Conservation (phyloP, 2,329 filamentous ascomycete species). For the Ophiobolus disseminans region DNA sequence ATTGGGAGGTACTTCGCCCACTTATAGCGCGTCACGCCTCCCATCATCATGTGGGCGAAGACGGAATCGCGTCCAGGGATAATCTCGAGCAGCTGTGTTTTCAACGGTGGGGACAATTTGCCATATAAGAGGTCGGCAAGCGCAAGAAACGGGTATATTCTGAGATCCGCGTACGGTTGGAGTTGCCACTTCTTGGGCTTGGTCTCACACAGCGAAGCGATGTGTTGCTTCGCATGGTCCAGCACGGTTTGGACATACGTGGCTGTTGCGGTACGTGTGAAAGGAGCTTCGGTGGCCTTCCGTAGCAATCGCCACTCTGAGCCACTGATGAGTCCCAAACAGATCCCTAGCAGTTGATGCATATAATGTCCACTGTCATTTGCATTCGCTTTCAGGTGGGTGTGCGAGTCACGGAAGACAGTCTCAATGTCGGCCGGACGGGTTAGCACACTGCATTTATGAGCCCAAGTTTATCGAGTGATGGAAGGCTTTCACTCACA, state of each 20-base stretch:
- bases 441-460: slow-evolving; percentile 18
- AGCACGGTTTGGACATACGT: slow-evolving; percentile 8
- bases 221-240: slow-evolving; percentile 6
- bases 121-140: slow-evolving; percentile 53
- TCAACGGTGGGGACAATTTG: slow-evolving; percentile 26
- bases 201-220: slow-evolving; percentile 2
- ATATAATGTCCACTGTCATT: slow-evolving; percentile 54
- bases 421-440: slow-evolving; percentile 18
- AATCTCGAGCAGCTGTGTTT: slow-evolving; percentile 28
- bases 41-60: slow-evolving; percentile 45
- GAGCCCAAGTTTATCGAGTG: background rate
- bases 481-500: slow-evolving; percentile 37
- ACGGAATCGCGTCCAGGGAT: slow-evolving; percentile 42
- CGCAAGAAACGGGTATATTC: slow-evolving; percentile 49
- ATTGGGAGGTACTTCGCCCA: slow-evolving; percentile 39
- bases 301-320: slow-evolving; percentile 38
- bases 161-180: slow-evolving; percentile 40
- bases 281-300: slow-evolving; percentile 25
- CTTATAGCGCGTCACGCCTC: slow-evolving; percentile 43
- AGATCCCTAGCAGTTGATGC: slow-evolving; percentile 52
- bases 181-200: slow-evolving; percentile 13
- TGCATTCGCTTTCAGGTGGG: slow-evolving; percentile 51
- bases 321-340: slow-evolving; percentile 52
- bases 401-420: slow-evolving; percentile 55
- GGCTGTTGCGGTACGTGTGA: slow-evolving; percentile 13